Conservation (phyloP, 257 asterid species). For the Paraleonurus japonicus region DNA sequence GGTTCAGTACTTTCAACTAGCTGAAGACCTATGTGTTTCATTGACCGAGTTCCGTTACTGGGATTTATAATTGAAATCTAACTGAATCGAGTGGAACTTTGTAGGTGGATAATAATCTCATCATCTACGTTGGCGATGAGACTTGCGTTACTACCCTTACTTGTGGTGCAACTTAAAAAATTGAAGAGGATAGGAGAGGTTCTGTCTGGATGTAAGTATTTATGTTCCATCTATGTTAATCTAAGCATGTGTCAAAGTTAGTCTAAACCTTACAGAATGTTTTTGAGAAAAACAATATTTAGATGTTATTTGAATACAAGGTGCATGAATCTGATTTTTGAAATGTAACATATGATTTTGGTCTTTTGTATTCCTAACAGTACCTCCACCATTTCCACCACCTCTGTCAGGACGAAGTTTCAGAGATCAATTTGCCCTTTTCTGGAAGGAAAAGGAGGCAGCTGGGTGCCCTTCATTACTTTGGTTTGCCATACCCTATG, state of each 20-base stretch:
- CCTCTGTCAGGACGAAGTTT: constrained; percentile 71
- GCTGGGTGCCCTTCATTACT: constrained; percentile 75
- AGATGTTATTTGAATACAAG: constrained; percentile 4
- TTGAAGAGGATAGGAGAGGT: constrained; percentile 58
- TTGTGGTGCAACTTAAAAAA: constrained; percentile 71
- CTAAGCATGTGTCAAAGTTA: constrained; percentile 4
- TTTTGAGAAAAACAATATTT: not conserved
- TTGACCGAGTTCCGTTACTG: not conserved
- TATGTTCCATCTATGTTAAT: constrained; percentile 5
- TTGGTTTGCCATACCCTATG: constrained; percentile 66
- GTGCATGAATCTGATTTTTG: not conserved
- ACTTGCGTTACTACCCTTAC: constrained; percentile 59
- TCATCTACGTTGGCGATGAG: constrained; percentile 72
- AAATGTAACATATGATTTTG: constrained; percentile 28
- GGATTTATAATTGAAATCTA: not conserved
- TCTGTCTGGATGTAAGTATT: constrained; percentile 73
- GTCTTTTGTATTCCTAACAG: constrained; percentile 46
- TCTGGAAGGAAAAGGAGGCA: constrained; percentile 70
- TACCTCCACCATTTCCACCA: constrained; percentile 92
- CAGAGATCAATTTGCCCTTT: constrained; percentile 57
- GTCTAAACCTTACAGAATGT: not conserved
- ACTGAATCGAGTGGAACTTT: constrained; percentile 21
- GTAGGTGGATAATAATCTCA: constrained; percentile 86
- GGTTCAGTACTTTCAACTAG: not conserved
- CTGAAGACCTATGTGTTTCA: not conserved